Evolutionary conservation across 441 rosid species (phyloP), one percentile per base, ranked within the genome.

Genomic region (Gossypium schwendimanii): DNA sequence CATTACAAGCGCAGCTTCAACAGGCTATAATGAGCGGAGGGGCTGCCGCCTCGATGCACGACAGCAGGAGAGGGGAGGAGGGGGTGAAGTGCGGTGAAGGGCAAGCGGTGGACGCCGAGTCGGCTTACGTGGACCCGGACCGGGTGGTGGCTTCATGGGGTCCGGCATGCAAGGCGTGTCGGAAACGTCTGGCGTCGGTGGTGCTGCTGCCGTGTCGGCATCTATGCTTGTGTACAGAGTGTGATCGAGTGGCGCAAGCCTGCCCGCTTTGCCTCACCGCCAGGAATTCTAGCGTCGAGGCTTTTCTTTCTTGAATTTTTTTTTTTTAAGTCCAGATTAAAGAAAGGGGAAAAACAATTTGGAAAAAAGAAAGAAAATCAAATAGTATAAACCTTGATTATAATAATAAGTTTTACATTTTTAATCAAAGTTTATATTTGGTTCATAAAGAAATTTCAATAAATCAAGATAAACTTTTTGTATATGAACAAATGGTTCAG

Each of bases 161-260:
- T 17, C 91, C 91, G 53, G 74, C 78, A 8, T 94, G 98, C 74
- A 85, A 80, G 36, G 79, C 72, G 21, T 94, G 98, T 70, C 65
- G 86, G 77, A 78, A 62, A 44, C 71, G 92, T 57, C 71, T 79
- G 24, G 97, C 97, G 71, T 73, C 91, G 75, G 93, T 94, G 75
- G 85, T 94, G 63, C 79, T 85, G 74, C 66, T 94, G 86, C 97
- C 98, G 79, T 94, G 98, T 79, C 93, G 97, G 69, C 98, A 94
- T 79, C 82, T 94, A 60, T 80, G 90, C 70, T 72, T 90, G 6
- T 94, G 98, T 82, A 83, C 79, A 79, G 94, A 75, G 67, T 94
- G 98, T 68, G 95, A 89, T 79, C 84, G 80, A 15, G 77, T 85
- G 75, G 89, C 84, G 17, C 81, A 80, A 36, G 85, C 84, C 12